These are phyloP conservation scores for Chenopodium quinoa DNA, from an alignment of 148 eudicot genomes.

Conservation along the genomic window DNA sequence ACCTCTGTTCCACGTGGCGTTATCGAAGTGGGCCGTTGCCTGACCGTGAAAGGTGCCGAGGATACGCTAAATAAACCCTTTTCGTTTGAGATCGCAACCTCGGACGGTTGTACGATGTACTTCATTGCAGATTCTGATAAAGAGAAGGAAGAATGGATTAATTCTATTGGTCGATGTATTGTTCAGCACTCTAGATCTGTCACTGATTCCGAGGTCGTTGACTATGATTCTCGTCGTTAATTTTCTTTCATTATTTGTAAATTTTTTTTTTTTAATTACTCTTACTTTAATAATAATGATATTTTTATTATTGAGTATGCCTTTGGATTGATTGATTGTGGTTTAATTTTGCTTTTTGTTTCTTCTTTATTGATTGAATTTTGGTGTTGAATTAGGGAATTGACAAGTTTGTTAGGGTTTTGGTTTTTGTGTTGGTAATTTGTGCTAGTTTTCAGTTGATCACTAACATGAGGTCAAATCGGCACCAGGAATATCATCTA, in stretches of 20 bases:
- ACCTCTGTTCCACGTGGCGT: constrained; percentile 71
- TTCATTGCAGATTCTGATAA: constrained; percentile 82
- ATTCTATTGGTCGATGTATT: constrained; percentile 74
- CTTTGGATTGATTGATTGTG: neutral
- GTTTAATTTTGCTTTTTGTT: neutral
- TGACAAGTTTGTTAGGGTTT: too few relatives aligned
- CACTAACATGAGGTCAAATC: too few relatives aligned
- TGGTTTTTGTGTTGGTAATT: too few relatives aligned
- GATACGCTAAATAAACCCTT: constrained; percentile 54
- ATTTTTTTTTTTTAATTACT: neutral
- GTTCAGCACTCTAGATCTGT: constrained; percentile 71
- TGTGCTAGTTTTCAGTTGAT: too few relatives aligned
- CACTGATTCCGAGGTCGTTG: constrained; percentile 56
- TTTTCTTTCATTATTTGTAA: neutral
- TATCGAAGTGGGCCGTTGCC: constrained; percentile 56
- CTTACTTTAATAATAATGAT: neutral
- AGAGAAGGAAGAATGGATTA: constrained; percentile 91
- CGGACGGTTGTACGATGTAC: constrained; percentile 56
- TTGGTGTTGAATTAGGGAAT: too few relatives aligned
- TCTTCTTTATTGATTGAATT: neutral
- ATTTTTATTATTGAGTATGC: neutral
- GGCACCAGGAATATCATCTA: too few relatives aligned
- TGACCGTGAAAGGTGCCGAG: constrained; percentile 77
- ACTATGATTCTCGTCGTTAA: constrained; percentile 37
- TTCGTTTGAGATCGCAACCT: constrained; percentile 61